Evolutionary conservation across 2,329 filamentous ascomycete species (phyloP).

Genomic region (Phialemoniopsis sp.): DNA sequence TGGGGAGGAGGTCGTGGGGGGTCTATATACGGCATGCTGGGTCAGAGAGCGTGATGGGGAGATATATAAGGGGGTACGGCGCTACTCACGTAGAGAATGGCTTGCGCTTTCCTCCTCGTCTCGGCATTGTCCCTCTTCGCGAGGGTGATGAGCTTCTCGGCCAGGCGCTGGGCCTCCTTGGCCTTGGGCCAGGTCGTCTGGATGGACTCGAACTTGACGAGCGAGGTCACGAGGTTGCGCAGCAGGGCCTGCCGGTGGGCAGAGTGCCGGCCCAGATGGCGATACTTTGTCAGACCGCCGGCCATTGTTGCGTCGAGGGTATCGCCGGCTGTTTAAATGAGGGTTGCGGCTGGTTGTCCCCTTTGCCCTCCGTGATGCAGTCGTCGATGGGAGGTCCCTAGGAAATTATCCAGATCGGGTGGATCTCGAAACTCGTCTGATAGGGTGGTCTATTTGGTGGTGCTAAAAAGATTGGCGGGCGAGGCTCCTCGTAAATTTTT

Average conservation of each 20-base stretch:
- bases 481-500: too few species aligned
- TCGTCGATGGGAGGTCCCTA: too few species aligned
- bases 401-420: too few species aligned
- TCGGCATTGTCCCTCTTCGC: conserved; percentile 91
- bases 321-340: too few species aligned
- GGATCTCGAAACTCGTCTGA: too few species aligned
- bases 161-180: conserved; percentile 90
- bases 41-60: conserved; percentile 35
- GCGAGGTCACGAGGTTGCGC: conserved; percentile 91
- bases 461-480: too few species aligned
- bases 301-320: conserved; percentile 57
- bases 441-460: too few species aligned
- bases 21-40: conserved; percentile 49
- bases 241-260: conserved; percentile 88
- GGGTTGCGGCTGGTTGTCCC: conserved; percentile 3
- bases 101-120: conserved; percentile 67
- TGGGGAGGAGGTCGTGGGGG: conserved; percentile 68
- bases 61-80: too few species aligned
- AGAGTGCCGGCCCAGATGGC: conserved; percentile 80
- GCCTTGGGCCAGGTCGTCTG: conserved; percentile 94
- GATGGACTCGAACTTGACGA: conserved; percentile 91
- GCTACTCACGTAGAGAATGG: conserved; percentile 76
- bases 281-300: conserved; percentile 81
- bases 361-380: too few species aligned
- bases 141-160: conserved; percentile 90